A percentile compares a stretch with the other conserved stretches of the same genome.
Conservation (phyloP, 1,284 basidiomycete species). For the Athelia sp. region DNA sequence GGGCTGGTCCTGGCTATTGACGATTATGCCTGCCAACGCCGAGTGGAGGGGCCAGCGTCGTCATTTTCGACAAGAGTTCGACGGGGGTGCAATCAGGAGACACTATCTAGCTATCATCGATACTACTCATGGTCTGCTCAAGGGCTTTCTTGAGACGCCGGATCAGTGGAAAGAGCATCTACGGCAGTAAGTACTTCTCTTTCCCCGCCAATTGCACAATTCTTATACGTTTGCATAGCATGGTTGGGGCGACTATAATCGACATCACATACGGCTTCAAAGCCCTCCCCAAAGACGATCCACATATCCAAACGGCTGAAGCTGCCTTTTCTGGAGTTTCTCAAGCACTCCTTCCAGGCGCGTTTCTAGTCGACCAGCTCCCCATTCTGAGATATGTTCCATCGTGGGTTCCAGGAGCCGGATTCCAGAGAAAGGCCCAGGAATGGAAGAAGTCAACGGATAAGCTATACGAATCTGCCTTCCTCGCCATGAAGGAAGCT, state of each 20-base stretch:
- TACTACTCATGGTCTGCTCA: conserved; percentile 15
- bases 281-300: conserved; percentile 20
- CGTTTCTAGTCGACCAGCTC: conserved; percentile 13
- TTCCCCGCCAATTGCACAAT: too few species aligned
- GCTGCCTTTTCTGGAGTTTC: conserved; percentile 6
- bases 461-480: neutral
- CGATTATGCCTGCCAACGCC: conserved; percentile 15
- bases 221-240: conserved; percentile 13
- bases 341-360: conserved; percentile 15
- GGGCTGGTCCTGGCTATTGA: conserved; percentile 9
- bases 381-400: conserved; percentile 21
- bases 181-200: conserved; percentile 14
- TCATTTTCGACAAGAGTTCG: conserved; percentile 3
- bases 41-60: conserved; percentile 17
- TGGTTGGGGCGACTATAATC: conserved; percentile 11
- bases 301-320: conserved; percentile 25
- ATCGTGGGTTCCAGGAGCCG: conserved; percentile 31
- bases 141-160: conserved; percentile 18
- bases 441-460: conserved; percentile 16
- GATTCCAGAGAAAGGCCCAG: conserved; percentile 24
- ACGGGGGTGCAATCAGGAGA: conserved; percentile 17
- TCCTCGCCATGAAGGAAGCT: neutral
- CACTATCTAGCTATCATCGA: conserved; percentile 13
- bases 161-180: conserved; percentile 20
- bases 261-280: conserved; percentile 9